Evolutionary conservation across 495 filamentous ascomycete genomes (phyloP).

Genomic region (Pseudevernia furfuracea): DNA sequence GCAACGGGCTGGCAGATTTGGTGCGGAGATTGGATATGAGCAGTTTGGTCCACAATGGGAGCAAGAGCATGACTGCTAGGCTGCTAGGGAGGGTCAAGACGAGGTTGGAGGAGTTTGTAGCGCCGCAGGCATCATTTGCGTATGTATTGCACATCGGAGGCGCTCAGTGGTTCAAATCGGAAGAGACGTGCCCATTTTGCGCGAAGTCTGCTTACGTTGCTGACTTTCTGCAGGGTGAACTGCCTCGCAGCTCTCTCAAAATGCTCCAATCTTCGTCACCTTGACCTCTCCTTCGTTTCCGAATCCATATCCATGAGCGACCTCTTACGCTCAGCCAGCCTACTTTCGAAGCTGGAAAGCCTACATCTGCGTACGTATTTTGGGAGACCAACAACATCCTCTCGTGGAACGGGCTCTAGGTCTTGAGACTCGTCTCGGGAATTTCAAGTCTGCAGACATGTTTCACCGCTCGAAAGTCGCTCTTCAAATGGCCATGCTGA

Average conservation of each 20-base stretch:
- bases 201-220: not conserved
- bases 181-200: not conserved
- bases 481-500: not conserved
- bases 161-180: conserved; percentile 1
- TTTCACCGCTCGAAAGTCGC: not conserved
- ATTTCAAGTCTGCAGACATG: not conserved
- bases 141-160: conserved; percentile 26
- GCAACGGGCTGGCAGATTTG: conserved; percentile 45
- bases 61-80: conserved; percentile 56
- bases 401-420: not conserved
- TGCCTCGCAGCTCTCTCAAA: conserved; percentile 57
- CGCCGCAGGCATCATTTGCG: conserved; percentile 59
- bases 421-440: not conserved
- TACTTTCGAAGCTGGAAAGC: conserved; percentile 40
- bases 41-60: conserved; percentile 56
- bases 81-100: conserved; percentile 52
- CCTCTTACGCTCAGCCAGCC: conserved; percentile 47
- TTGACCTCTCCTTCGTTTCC: conserved; percentile 55
- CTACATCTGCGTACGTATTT: conserved; percentile 41
- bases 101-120: conserved; percentile 53
- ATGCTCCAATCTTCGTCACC: conserved; percentile 45
- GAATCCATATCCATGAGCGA: conserved; percentile 44
- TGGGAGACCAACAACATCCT: too few relatives aligned
- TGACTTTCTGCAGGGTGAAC: conserved; percentile 39
- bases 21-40: conserved; percentile 53